phyloP scores from a whole-genome alignment of 2,329 filamentous ascomycete genomes.

The Stagonosporopsis chrysanthemi region DNA sequence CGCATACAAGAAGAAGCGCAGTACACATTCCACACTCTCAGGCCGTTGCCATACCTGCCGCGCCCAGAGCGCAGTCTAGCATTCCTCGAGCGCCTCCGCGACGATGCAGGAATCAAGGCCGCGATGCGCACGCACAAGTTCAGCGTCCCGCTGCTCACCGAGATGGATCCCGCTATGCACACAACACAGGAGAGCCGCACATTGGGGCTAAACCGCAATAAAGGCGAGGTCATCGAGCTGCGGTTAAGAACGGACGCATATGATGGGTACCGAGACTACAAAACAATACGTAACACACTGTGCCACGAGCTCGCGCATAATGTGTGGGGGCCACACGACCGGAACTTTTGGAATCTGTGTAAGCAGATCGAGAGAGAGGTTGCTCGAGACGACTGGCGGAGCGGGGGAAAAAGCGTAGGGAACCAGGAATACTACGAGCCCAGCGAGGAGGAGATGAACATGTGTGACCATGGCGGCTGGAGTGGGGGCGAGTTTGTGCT shows the following conservation, averaged over 20 bases:
- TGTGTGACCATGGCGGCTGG: slow-evolving; percentile 54
- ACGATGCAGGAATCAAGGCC: slow-evolving; percentile 84
- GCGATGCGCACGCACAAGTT: slow-evolving; percentile 87
- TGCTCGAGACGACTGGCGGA: slow-evolving; percentile 77
- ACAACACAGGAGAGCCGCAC: slow-evolving; percentile 84
- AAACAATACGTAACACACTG: slow-evolving; percentile 86
- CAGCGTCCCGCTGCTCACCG: slow-evolving; percentile 83
- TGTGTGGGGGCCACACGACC: slow-evolving; percentile 83
- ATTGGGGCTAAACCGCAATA: slow-evolving; percentile 85
- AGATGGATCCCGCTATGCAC: slow-evolving; percentile 90
- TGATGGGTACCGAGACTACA: slow-evolving; percentile 93
- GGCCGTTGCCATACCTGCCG: slow-evolving; percentile 79
- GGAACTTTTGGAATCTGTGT: slow-evolving; percentile 88
- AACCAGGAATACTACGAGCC: slow-evolving; percentile 47
- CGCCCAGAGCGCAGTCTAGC: slow-evolving; percentile 73
- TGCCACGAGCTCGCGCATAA: slow-evolving; percentile 97
- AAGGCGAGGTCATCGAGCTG: slow-evolving; percentile 89
- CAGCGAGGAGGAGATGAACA: slow-evolving; percentile 36
- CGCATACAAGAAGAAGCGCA: slow-evolving; percentile 64
- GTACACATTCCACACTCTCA: slow-evolving; percentile 83
- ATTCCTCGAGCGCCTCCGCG: slow-evolving; percentile 77
- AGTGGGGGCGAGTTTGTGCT: slow-evolving; percentile 52
- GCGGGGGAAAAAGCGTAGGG: slow-evolving; percentile 62
- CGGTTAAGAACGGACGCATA: slow-evolving; percentile 90
- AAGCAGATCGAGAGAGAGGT: slow-evolving; percentile 89